Evolutionary conservation across 2,329 filamentous ascomycete species (phyloP), one percentile per base, ranked within the genome.

Genomic region (Raffaelea deltoideospora): DNA sequence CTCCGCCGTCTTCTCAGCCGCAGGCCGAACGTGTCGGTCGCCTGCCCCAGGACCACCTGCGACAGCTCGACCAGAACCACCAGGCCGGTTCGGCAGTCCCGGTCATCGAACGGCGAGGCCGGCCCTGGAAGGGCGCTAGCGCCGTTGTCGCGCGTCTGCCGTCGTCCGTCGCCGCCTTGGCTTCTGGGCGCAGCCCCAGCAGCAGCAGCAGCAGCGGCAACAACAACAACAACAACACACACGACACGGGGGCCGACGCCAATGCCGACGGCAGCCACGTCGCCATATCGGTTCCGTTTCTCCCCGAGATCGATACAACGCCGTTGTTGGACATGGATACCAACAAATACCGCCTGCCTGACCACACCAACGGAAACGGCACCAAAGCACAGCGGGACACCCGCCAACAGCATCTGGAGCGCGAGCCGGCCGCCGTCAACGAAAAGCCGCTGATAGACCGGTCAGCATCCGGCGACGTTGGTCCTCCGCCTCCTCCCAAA

Each of bases 341-440:
- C 39, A 69, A 79, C 51, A 84, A 85, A 55, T 85, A 83, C 52
- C 70, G 75, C 31, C 59, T 84, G 53, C 78, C 79, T 38, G 79
- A 85, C 55, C 71, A 77, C 52, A 69, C 63, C 36, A 77, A 75
- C 57, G 67, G 73, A 56, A 71, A 83, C 63, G 72, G 74, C 57
- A 67, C 74, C 53, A 77, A 79, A 51, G 67, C 65, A 29, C 71
- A 72, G 43, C 58, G 64, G 23, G 67, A 72, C 27, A 72, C 63
- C 31, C 67, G 67, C 39, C 63, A 64, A 45, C 69, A 74, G 45
- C 72, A 76, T 43, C 53, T 77, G 39, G 65, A 72, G 35, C 63
- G 67, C 40, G 60, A 60, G 32, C 47, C 26, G 4, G n/a, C 10
- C 23, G 11, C 19, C 22, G 9, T 17, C 29, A 18, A 14, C 1